Evolutionary conservation across 1,139 yeast genomes (phyloP).

Genomic region (Suhomyces kunorum): DNA sequence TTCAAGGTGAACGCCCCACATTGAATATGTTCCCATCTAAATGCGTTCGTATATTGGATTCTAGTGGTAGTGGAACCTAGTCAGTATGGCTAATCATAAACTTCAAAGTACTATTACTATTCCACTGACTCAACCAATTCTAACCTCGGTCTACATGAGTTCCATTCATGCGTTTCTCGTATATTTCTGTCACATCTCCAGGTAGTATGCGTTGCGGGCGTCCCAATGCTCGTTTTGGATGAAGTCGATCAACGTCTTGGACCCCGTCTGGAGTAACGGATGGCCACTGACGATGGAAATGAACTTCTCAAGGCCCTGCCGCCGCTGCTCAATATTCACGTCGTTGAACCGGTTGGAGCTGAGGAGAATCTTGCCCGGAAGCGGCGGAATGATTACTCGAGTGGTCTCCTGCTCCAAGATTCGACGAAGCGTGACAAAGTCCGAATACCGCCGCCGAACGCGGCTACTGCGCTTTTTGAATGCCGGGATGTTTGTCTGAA

Average conservation of each 20-base stretch:
- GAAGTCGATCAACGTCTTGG: conserved; percentile 78
- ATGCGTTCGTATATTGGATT: no score
- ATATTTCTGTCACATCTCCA: conserved; percentile 1
- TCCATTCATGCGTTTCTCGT: no score
- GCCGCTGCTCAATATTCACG: conserved; percentile 78
- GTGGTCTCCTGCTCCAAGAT: conserved; percentile 74
- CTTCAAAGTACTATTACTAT: no score
- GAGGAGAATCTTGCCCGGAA: conserved; percentile 83
- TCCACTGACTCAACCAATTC: no score
- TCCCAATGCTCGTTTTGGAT: conserved; percentile 90
- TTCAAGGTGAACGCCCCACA: no score
- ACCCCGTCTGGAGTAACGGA: conserved; percentile 88
- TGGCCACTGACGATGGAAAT: conserved; percentile 85
- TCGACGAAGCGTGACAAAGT: conserved; percentile 79
- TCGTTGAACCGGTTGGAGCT: conserved; percentile 75
- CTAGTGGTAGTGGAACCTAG: no score
- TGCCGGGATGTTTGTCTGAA: conserved; percentile 74
- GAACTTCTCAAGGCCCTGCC: conserved; percentile 83
- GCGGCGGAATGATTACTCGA: conserved; percentile 77
- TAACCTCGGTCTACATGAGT: background rate
- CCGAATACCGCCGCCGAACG: conserved; percentile 87
- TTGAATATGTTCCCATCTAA: no score
- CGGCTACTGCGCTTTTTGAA: conserved; percentile 65
- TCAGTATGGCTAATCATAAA: no score
- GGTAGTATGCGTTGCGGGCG: conserved; percentile 32